Percentiles rank a stretch among this genome's conserved stretches.
Conservation (phyloP, 257 asterid species). For the Lavandula angustifolia region DNA sequence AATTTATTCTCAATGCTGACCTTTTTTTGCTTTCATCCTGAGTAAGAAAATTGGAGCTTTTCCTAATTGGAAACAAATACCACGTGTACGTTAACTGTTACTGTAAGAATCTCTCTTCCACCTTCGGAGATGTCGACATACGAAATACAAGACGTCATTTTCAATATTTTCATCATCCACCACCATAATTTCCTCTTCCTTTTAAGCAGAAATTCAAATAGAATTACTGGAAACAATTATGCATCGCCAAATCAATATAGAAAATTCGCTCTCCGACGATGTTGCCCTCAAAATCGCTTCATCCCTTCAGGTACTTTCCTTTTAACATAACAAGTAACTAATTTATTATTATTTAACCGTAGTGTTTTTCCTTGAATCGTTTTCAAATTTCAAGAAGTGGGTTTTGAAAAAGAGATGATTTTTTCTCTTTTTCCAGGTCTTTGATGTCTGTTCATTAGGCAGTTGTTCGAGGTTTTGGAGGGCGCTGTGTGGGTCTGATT, state of each 20-base stretch:
- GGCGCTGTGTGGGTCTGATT: conserved; percentile 74
- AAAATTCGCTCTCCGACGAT: conserved; percentile 67
- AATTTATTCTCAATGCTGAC: not conserved
- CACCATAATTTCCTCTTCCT: conserved; percentile 13
- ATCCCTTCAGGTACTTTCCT: conserved; percentile 58
- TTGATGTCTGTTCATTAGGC: conserved; percentile 80
- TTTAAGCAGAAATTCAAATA: not conserved
- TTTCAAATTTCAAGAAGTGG: conserved; percentile 31
- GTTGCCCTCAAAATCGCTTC: conserved; percentile 69
- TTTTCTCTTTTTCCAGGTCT: conserved; percentile 46
- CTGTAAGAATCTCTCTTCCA: conserved; percentile 28
- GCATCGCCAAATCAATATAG: conserved; percentile 35
- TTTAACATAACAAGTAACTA: not conserved
- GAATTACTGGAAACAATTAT: conserved; percentile 7
- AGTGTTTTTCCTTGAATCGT: not conserved
- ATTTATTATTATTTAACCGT: not conserved
- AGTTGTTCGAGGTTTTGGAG: conserved; percentile 89
- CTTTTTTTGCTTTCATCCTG: not conserved
- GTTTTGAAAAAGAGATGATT: conserved; percentile 31
- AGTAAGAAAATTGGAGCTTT: not conserved
- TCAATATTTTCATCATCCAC: conserved; percentile 18
- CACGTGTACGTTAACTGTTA: conserved; percentile 35
- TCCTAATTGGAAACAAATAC: not conserved
- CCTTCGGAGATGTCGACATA: not conserved
- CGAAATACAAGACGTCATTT: no score